Conservation (phyloP, 2,329 filamentous ascomycete species). For the Clarireedia monteithiana region DNA sequence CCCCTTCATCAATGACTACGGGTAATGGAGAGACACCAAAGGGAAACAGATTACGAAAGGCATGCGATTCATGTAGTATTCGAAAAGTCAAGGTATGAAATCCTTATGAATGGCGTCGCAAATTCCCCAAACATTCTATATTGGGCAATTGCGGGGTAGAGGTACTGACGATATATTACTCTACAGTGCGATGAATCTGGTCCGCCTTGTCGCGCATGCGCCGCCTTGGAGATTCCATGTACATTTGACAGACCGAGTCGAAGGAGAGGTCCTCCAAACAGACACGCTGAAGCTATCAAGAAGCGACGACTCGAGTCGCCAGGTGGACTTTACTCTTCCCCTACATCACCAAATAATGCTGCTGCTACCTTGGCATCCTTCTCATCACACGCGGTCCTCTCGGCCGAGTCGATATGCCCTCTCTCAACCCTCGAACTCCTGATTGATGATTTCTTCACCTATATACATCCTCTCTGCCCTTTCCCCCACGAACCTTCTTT, state of each 20-base stretch:
- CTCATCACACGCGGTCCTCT: constrained; percentile 34
- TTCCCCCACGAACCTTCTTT: constrained; percentile 77
- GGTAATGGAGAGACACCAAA: constrained; percentile 19
- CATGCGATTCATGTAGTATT: constrained; percentile 45
- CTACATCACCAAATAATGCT: constrained; percentile 26
- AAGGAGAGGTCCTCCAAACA: constrained; percentile 57
- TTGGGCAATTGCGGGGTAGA: constrained; percentile 1
- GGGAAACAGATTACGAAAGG: constrained; percentile 37
- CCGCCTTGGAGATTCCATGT: constrained; percentile 57
- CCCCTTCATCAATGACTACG: constrained; percentile 12
- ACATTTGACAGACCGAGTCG: constrained; percentile 58
- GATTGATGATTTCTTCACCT: constrained; percentile 77
- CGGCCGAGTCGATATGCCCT: constrained; percentile 64
- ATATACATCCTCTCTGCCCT: constrained; percentile 68
- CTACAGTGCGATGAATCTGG: constrained; percentile 55
- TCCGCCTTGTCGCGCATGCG: constrained; percentile 59
- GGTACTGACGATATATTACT: constrained; percentile 8
- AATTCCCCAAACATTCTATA: not conserved
- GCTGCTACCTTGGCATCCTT: constrained; percentile 28
- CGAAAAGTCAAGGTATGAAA: constrained; percentile 42
- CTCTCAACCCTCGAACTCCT: constrained; percentile 59
- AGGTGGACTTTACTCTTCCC: constrained; percentile 19
- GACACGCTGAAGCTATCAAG: constrained; percentile 60
- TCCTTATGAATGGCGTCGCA: not conserved
- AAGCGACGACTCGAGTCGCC: constrained; percentile 40